These are phyloP conservation scores for Alternaria arborescens DNA, from an alignment of 2,329 filamentous ascomycete species.

Conservation along the genomic window DNA sequence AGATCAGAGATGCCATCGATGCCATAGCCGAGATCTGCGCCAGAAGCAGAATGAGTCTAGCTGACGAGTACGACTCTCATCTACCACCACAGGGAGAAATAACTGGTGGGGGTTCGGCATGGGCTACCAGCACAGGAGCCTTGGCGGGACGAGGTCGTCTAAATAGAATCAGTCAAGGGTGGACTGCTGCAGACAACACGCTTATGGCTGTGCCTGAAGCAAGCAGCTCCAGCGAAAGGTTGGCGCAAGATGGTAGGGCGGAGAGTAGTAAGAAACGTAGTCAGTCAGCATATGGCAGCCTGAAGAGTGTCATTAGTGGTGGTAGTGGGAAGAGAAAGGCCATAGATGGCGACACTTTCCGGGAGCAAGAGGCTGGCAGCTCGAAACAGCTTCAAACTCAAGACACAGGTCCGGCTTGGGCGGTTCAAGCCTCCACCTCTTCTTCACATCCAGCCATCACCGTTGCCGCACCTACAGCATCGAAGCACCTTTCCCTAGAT, in stretches of 20 bases:
- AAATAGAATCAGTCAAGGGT: conserved; percentile 43
- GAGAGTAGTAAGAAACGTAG: conserved; percentile 42
- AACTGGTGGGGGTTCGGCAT: conserved; percentile 37
- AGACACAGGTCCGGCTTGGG: conserved; percentile 37
- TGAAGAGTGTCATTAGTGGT: conserved; percentile 51
- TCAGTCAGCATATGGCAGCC: conserved; percentile 49
- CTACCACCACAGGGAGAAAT: conserved; percentile 69
- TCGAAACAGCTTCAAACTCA: conserved; percentile 19
- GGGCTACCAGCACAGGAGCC: conserved; percentile 41
- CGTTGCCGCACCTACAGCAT: conserved; percentile 43
- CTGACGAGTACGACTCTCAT: conserved; percentile 70
- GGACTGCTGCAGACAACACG: conserved; percentile 50
- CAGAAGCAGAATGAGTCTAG: conserved; percentile 67
- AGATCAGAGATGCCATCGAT: conserved; percentile 66
- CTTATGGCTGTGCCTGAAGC: conserved; percentile 59
- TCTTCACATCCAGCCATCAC: conserved; percentile 45
- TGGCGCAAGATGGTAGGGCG: conserved; percentile 42
- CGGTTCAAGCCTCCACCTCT: conserved; percentile 35
- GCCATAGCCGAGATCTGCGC: conserved; percentile 71
- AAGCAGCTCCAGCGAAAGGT: conserved; percentile 56
- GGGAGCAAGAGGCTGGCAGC: conserved; percentile 26
- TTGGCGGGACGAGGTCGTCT: conserved; percentile 44
- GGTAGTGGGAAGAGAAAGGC: conserved; percentile 42
- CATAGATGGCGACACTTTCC: conserved; percentile 30
- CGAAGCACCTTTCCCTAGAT: conserved; percentile 49